Conservation (phyloP, 768 basidiomycete genomes). For the Lactarius deliciosus region DNA sequence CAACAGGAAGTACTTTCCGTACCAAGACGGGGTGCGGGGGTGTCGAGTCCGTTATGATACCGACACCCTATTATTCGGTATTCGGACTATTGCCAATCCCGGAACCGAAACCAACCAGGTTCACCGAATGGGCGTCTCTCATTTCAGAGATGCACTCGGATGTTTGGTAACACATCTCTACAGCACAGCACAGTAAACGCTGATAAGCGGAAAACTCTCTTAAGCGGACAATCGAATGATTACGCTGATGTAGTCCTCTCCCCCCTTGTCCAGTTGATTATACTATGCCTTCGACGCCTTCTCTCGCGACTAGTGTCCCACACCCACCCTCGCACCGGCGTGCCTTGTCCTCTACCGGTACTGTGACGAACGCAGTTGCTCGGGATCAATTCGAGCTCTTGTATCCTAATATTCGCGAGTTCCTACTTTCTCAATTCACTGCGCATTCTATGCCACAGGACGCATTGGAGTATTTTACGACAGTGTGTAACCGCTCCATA, state of each 20-base stretch:
- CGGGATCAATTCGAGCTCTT: slow-evolving; percentile 33
- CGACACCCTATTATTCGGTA: not conserved
- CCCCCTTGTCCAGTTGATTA: not conserved
- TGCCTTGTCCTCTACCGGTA: not conserved
- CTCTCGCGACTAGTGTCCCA: not conserved
- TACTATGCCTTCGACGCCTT: slow-evolving; percentile 5
- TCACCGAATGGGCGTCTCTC: not conserved
- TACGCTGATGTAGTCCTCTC: too few relatives aligned
- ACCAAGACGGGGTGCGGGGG: not conserved
- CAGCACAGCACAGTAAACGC: not conserved
- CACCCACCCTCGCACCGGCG: not conserved
- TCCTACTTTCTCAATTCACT: slow-evolving; percentile 67
- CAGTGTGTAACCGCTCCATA: slow-evolving; percentile 46
- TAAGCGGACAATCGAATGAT: not conserved
- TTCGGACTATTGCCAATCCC: too few relatives aligned
- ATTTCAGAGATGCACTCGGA: not conserved
- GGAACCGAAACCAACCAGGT: too few relatives aligned
- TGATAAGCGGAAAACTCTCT: not conserved
- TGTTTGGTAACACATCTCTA: not conserved
- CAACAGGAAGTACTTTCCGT: not conserved
- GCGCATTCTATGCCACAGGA: slow-evolving; percentile 78
- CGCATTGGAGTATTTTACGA: slow-evolving; percentile 79
- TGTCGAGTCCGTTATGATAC: not conserved
- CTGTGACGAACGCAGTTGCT: slow-evolving; percentile 10
- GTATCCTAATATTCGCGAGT: slow-evolving; percentile 71